Percentiles rank a stretch among this genome's conserved stretches.
Conservation (phyloP, 768 basidiomycete species). For the Tricholoma furcatifolium region DNA sequence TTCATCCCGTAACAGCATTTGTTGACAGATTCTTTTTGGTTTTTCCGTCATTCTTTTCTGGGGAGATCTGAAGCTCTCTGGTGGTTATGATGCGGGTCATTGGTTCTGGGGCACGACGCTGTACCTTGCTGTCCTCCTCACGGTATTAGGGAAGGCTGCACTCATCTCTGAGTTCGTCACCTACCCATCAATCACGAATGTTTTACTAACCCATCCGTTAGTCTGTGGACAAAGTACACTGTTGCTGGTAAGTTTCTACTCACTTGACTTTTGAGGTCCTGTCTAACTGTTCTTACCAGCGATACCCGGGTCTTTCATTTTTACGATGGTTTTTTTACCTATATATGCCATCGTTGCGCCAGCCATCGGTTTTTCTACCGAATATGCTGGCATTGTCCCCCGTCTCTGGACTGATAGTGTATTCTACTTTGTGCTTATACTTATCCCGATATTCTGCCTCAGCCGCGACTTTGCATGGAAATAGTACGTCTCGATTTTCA, state of each 20-base stretch:
- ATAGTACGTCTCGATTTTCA: conserved; percentile 62
- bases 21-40: conserved; percentile 71
- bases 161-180: conserved; percentile 90
- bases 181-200: background rate
- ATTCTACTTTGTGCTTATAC: conserved; percentile 86
- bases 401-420: conserved; percentile 85
- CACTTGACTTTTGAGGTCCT: background rate
- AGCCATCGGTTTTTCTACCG: conserved; percentile 81
- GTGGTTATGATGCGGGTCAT: conserved; percentile 86
- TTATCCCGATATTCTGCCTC: conserved; percentile 84
- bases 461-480: conserved; percentile 94
- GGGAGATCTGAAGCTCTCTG: conserved; percentile 82
- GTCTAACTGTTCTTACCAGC: conserved; percentile 41
- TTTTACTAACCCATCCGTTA: conserved; percentile 28
- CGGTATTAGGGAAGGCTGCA: conserved; percentile 96
- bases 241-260: conserved; percentile 63
- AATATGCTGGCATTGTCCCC: conserved; percentile 88
- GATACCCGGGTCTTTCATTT: conserved; percentile 94
- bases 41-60: conserved; percentile 91
- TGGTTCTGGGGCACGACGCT: conserved; percentile 99
- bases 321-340: conserved; percentile 95
- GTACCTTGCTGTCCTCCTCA: conserved; percentile 91
- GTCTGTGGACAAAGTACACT: conserved; percentile 99
- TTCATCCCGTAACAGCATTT: background rate
- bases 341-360: conserved; percentile 89